Conservation (phyloP, 805 yeast genomes). For the Candida wancherniae region DNA sequence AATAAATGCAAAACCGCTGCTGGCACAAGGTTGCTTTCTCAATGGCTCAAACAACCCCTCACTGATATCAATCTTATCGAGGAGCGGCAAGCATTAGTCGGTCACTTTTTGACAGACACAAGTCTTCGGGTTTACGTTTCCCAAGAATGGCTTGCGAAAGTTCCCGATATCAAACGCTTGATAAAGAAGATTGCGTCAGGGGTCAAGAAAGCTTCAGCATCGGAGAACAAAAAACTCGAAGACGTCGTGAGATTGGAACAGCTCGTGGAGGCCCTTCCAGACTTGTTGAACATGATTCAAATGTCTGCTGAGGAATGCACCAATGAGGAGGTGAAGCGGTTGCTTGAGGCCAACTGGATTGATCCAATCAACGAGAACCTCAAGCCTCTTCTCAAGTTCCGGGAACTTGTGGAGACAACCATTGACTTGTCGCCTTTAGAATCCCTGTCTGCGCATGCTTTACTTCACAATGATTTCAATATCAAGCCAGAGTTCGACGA, state of each 20-base stretch:
- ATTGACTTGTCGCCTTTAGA: constrained; percentile 82
- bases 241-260: constrained; percentile 90
- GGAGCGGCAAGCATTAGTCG: constrained; percentile 73
- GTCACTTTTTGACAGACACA: constrained; percentile 63
- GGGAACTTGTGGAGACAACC: constrained; percentile 88
- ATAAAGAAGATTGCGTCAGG: constrained; percentile 55
- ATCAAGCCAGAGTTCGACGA: constrained; percentile 90
- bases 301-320: constrained; percentile 35
- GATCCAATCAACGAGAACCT: constrained; percentile 48
- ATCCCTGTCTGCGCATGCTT: constrained; percentile 32
- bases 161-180: constrained; percentile 80
- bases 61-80: constrained; percentile 56
- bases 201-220: constrained; percentile 25
- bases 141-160: constrained; percentile 59
- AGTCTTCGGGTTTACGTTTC: constrained; percentile 61
- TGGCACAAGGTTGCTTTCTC: constrained; percentile 83
- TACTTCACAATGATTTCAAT: constrained; percentile 61
- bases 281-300: constrained; percentile 50
- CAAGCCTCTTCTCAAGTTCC: constrained; percentile 56
- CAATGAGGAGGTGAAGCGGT: constrained; percentile 21
- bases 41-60: constrained; percentile 95
- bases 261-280: constrained; percentile 67
- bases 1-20: constrained; percentile 85
- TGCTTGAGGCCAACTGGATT: constrained; percentile 53
- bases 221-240: constrained; percentile 61